Base-by-base conservation (phyloP, 2,329 filamentous ascomycete genomes). In the Epichloe aotearoae region DNA sequence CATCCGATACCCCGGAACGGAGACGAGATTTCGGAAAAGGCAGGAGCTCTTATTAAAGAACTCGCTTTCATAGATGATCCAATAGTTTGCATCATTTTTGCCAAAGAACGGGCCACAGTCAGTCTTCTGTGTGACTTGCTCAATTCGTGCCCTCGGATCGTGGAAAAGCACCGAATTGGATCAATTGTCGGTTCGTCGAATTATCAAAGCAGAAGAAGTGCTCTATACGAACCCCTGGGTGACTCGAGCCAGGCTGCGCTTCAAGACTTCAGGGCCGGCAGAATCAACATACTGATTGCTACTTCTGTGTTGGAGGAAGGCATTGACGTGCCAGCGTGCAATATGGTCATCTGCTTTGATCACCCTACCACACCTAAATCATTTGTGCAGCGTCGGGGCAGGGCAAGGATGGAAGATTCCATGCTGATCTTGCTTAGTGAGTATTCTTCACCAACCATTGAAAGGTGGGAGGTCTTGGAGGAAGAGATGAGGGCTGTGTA, bases 401-500 rank as follows among this genome's bases (percentile, higher is more conserved):
- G 76, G 36, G 75, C 76, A 4, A 66, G 77, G 10, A 75, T 73
- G 70, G 65, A 63, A 19, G 61, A 69, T 6, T 81, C 78, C 1
- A 68, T 63, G 46, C 68, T 81, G n/a, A 59, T 76, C 12, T 58
- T 80, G 5, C 62, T 80, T 20, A 54, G 70, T 3, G 65, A 69
- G 7, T 53, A 56, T 4, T 60, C 60, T 1, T 57, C 55, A 1
- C 51, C 57, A 3, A 55, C 59, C 8, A 54, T 64, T 2, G 54
- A 63, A 3, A 71, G 76, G 26, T 95, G 87, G 84, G 69, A 79
- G 26, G 59, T 63, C 0, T 70, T 93, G 15, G 91, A 96, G 61
- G 63, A 72, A 3, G 70, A 79, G n/a, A 89, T 95, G 83, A 85
- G 82, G 57, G 62, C 66, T 45, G 73, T 75, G 0, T 94, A 88